Percentiles rank a stretch among this genome's conserved stretches.
Conservation (phyloP, 768 basidiomycete species). For the Exidia glandulosa region DNA sequence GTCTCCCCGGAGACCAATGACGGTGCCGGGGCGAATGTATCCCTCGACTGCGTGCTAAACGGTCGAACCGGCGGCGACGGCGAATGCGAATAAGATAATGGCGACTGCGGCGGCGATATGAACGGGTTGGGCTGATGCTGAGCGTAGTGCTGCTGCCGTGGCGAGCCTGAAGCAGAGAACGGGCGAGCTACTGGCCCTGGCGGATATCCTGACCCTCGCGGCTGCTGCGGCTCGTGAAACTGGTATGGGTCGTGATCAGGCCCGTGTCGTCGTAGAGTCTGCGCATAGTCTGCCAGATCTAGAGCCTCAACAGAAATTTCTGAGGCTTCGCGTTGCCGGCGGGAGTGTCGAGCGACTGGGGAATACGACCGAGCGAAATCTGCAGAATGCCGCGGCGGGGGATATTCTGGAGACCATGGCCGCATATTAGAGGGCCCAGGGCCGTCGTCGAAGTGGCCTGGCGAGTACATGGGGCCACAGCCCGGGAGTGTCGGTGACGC, state of each 20-base stretch:
- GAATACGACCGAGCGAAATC: neutral
- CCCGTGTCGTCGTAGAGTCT: conserved; percentile 30
- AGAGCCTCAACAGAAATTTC: conserved; percentile 61
- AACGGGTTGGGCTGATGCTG: too few relatives aligned
- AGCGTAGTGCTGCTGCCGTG: too few relatives aligned
- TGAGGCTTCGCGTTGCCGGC: conserved; percentile 33
- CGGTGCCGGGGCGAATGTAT: neutral
- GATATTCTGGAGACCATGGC: neutral
- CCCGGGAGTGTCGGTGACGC: too few relatives aligned
- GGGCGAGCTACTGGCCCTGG: conserved; percentile 1
- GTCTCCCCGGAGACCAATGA: neutral
- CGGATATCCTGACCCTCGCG: neutral
- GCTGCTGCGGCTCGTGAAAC: conserved; percentile 20
- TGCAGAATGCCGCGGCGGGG: neutral
- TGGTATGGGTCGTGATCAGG: conserved; percentile 12
- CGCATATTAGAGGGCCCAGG: neutral
- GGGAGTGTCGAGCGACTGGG: neutral
- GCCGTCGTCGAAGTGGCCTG: neutral
- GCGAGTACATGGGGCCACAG: neutral
- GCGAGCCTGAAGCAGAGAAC: conserved; percentile 1
- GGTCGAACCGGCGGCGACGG: neutral
- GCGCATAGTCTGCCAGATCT: conserved; percentile 61
- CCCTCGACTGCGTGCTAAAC: neutral
- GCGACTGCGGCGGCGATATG: conserved; percentile 43
- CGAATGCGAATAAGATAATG: conserved; percentile 14